Conservation (phyloP, 2,329 filamentous ascomycete genomes). For the Aspergillus melleus region DNA sequence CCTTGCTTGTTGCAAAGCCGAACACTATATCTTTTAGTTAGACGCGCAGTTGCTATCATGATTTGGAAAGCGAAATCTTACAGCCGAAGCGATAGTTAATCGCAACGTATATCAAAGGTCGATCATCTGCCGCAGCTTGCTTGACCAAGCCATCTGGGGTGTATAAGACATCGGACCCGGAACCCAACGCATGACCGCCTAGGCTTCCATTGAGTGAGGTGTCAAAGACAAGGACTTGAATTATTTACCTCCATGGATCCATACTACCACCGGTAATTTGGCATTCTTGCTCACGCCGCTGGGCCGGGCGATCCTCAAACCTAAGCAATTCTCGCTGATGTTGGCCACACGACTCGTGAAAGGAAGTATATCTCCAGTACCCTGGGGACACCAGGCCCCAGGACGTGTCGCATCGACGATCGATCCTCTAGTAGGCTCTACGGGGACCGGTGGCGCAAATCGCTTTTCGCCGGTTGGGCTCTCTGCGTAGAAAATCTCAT, state of each 20-base stretch:
- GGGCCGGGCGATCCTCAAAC: constrained; percentile 15
- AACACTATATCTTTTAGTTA: constrained; percentile 8
- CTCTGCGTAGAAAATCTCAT: constrained; percentile 21
- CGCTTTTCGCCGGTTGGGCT: constrained; percentile 15
- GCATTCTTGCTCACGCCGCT: not conserved
- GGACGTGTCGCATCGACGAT: constrained; percentile 18
- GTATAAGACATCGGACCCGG: not conserved
- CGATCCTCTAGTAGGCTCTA: constrained; percentile 6
- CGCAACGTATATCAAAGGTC: not conserved
- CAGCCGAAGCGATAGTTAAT: not conserved
- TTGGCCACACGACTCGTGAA: constrained; percentile 18
- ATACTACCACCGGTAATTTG: not conserved
- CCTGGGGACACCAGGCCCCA: constrained; percentile 21
- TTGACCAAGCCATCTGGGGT: not conserved
- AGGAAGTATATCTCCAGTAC: constrained; percentile 18
- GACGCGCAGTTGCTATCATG: not conserved
- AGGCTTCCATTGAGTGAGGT: not conserved
- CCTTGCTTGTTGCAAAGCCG: constrained; percentile 21
- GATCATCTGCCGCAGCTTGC: not conserved
- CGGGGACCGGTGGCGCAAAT: constrained; percentile 16
- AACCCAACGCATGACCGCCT: not conserved
- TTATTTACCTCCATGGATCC: not conserved
- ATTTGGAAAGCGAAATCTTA: not conserved
- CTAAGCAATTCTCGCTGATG: constrained; percentile 21
- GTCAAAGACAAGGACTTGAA: not conserved